Evolutionary conservation across 495 filamentous ascomycete species (phyloP).

Genomic region (Podospora fimiseda): DNA sequence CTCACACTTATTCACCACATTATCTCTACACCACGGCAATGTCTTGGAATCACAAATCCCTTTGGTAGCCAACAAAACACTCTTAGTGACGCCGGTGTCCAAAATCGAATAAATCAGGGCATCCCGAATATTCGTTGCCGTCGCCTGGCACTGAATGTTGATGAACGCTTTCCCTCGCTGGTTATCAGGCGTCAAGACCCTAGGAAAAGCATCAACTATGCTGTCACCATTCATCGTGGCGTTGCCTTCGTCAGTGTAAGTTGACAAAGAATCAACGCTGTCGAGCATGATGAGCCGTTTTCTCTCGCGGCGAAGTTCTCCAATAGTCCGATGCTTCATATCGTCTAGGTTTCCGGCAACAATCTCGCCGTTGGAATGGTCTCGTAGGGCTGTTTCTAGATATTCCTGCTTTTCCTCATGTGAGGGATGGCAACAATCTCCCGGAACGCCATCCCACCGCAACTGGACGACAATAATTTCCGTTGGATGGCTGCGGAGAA

Average conservation of each 20-base stretch:
- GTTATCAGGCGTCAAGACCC: constrained; percentile 29
- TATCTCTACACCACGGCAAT: constrained; percentile 42
- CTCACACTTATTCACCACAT: constrained; percentile 31
- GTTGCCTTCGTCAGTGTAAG: constrained; percentile 47
- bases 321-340: constrained; percentile 31
- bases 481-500: constrained; percentile 36
- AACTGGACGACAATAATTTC: constrained; percentile 49
- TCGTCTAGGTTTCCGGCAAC: constrained; percentile 31
- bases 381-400: constrained; percentile 31
- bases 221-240: constrained; percentile 43
- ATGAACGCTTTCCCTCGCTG: constrained; percentile 37
- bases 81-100: constrained; percentile 36
- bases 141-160: constrained; percentile 51
- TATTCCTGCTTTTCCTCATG: constrained; percentile 37
- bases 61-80: constrained; percentile 45
- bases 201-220: constrained; percentile 39
- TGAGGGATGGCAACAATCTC: constrained; percentile 37
- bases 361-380: constrained; percentile 22
- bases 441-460: constrained; percentile 48
- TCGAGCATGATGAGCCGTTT: constrained; percentile 45
- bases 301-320: constrained; percentile 31
- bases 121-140: constrained; percentile 44
- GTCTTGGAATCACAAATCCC: constrained; percentile 46
- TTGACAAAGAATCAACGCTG: constrained; percentile 39
- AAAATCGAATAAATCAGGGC: constrained; percentile 42